Evolutionary conservation across 805 yeast genomes (phyloP).

Genomic region (Suhomyces xylopsoci): DNA sequence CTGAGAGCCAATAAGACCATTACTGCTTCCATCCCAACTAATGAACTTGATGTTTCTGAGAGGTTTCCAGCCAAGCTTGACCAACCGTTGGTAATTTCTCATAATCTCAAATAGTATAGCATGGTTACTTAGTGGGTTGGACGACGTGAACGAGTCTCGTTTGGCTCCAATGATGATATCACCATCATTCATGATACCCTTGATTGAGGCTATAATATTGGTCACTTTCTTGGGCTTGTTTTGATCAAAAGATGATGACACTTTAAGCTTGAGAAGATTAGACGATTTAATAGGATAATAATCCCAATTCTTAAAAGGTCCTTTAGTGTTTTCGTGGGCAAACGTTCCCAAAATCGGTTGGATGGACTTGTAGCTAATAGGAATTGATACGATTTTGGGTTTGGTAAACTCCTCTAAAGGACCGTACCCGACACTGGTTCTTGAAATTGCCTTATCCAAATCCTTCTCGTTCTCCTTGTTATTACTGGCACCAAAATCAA

Average conservation of each 20-base stretch:
- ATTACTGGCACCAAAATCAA: conserved; percentile 7
- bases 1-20: conserved; percentile 33
- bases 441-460: conserved; percentile 14
- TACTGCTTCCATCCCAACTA: conserved; percentile 40
- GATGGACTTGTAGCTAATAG: conserved; percentile 25
- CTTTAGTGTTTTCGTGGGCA: neutral
- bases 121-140: conserved; percentile 39
- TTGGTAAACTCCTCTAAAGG: conserved; percentile 4
- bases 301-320: conserved; percentile 20
- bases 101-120: conserved; percentile 39
- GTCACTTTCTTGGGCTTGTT: conserved; percentile 16
- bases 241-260: conserved; percentile 14
- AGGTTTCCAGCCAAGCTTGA: conserved; percentile 41
- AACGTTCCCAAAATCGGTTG: conserved; percentile 26
- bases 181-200: conserved; percentile 40
- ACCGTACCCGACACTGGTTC: conserved; percentile 17
- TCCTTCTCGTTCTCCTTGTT: conserved; percentile 9
- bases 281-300: conserved; percentile 37
- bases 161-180: conserved; percentile 39
- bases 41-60: conserved; percentile 37
- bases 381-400: conserved; percentile 23
- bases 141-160: conserved; percentile 35
- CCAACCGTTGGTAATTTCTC: conserved; percentile 31
- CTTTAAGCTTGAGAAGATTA: conserved; percentile 11
- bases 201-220: conserved; percentile 30